Percentiles rank a stretch among this genome's conserved stretches.
Evolutionary conservation across 2,329 filamentous ascomycete species (phyloP).

Genomic region (Nectriaceae sp.): DNA sequence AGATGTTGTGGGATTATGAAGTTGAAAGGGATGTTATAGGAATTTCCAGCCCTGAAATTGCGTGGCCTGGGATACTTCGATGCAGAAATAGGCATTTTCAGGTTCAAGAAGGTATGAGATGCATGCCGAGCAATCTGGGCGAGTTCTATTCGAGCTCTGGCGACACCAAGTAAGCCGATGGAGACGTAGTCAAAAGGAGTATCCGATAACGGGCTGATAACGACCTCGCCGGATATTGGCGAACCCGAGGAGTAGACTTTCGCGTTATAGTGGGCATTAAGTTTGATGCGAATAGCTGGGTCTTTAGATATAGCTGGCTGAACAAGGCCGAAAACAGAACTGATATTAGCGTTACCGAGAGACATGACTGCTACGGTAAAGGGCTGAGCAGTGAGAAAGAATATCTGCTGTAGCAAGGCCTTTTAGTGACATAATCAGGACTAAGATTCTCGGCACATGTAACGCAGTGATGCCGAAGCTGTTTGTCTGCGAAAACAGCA

Average conservation of each 20-base stretch:
- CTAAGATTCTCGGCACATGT: too few species aligned
- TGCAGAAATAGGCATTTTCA: constrained; percentile 45
- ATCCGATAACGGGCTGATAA: constrained; percentile 40
- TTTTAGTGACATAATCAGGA: too few species aligned
- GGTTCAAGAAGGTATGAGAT: constrained; percentile 47
- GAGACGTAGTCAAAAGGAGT: constrained; percentile 45
- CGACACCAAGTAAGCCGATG: constrained; percentile 45
- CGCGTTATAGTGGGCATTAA: constrained; percentile 46
- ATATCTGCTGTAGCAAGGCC: too few species aligned
- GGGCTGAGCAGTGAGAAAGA: too few species aligned
- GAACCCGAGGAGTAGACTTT: constrained; percentile 49
- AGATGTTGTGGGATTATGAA: constrained; percentile 51
- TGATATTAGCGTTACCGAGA: too few species aligned
- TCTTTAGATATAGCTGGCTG: too few species aligned
- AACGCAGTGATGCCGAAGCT: too few species aligned
- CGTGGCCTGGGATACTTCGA: constrained; percentile 43
- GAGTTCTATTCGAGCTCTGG: constrained; percentile 43
- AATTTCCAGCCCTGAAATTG: constrained; percentile 40
- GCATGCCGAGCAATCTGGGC: constrained; percentile 39
- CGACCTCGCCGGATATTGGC: constrained; percentile 42
- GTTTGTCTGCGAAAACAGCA: too few species aligned
- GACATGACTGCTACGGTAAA: too few species aligned
- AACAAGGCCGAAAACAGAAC: too few species aligned
- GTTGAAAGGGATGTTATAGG: constrained; percentile 47
- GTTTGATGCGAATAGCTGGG: too few species aligned